Conservation (phyloP, 192 early-diverging fungal genomes). For the Phlyctochytrium arcticum region DNA sequence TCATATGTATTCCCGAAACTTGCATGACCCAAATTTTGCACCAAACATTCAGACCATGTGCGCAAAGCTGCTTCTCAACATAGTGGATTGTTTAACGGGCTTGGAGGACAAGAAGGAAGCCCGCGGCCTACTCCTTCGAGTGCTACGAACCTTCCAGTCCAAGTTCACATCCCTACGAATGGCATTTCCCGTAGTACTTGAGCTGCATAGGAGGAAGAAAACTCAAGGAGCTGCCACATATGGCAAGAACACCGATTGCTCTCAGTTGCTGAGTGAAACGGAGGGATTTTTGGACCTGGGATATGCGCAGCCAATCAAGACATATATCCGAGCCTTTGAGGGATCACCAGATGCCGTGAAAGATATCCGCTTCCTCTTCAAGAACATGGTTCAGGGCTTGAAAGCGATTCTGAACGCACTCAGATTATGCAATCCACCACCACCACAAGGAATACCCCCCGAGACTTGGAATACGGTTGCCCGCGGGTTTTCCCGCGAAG, state of each 20-base stretch:
- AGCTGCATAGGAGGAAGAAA: conserved; percentile 43
- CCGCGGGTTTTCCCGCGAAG: conserved; percentile 63
- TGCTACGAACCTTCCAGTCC: conserved; percentile 78
- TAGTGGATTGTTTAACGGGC: conserved; percentile 64
- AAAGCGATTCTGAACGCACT: conserved; percentile 77
- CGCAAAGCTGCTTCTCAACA: conserved; percentile 84
- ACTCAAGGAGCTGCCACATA: neutral
- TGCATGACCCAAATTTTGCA: conserved; percentile 89
- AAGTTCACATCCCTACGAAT: conserved; percentile 70
- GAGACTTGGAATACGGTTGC: conserved; percentile 38
- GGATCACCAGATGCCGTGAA: conserved; percentile 65
- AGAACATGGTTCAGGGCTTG: conserved; percentile 82
- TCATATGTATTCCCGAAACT: conserved; percentile 85
- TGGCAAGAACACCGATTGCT: neutral
- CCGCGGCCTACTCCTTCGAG: conserved; percentile 49
- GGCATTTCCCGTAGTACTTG: conserved; percentile 57
- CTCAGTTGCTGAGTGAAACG: conserved; percentile 3
- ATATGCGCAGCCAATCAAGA: conserved; percentile 51
- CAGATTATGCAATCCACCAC: conserved; percentile 63
- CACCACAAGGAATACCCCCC: conserved; percentile 30
- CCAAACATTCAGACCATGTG: conserved; percentile 96
- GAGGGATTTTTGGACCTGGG: conserved; percentile 56
- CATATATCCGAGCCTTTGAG: conserved; percentile 40
- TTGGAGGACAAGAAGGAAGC: conserved; percentile 12
- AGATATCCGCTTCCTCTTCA: conserved; percentile 85